Evolutionary conservation across 441 rosid species (phyloP).

Genomic region (Jatropha multifida): DNA sequence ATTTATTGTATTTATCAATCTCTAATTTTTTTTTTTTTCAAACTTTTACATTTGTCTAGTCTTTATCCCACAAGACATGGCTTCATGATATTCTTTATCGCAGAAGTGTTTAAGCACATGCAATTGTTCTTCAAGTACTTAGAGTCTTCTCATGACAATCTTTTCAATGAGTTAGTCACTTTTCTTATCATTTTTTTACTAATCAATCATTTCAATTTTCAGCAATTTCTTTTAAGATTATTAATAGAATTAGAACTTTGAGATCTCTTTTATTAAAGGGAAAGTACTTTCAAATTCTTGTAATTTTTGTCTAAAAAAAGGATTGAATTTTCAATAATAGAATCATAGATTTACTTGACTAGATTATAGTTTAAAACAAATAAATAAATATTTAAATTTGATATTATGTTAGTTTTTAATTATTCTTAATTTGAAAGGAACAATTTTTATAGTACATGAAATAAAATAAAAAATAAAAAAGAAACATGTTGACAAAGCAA

Average conservation of each 20-base stretch:
- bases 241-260: background rate
- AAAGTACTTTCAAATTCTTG: no score
- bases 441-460: no score
- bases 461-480: background rate
- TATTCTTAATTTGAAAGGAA: no score
- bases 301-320: no score
- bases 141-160: background rate
- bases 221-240: no score
- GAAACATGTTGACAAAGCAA: background rate
- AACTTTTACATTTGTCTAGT: background rate
- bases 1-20: background rate
- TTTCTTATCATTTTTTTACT: background rate
- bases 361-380: no score
- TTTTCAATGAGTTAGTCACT: background rate
- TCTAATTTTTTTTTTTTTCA: background rate
- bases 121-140: background rate
- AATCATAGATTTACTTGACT: no score
- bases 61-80: slow-evolving; percentile 16
- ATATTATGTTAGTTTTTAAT: no score
- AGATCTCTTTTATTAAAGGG: background rate
- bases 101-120: background rate
- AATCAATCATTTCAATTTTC: background rate
- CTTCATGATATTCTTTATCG: background rate
- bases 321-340: background rate
- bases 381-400: no score